Evolutionary conservation across 805 yeast species (phyloP), one percentile per base, ranked within the genome.

Genomic region (Zygosaccharomyces bailii): DNA sequence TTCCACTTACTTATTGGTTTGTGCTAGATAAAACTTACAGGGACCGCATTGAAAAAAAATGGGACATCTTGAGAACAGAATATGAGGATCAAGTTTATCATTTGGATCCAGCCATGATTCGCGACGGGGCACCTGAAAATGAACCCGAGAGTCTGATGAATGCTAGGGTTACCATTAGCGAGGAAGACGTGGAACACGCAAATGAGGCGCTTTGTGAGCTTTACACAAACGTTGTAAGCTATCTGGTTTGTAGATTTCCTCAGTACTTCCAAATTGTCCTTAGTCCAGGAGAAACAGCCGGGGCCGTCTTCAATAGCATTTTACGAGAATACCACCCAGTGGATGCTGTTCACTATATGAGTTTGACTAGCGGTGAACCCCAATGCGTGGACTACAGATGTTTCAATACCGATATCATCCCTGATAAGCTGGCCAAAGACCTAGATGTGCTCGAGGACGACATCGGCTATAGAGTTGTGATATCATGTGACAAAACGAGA

Each of bases 11-110:
- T 33, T 82, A 82, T 31, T 76, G 82, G 76, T 66, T 86, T 18
- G 64, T 78, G 24, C 60, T 86, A 3, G 93, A 86, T 46, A 65
- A 79, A 34, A 76, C 84, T 0, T 84, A 84, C 55, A 53, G 70
- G 42, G 61, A 69, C 3, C 63, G 69, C 34, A 73, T 78, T 13
- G 52, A 73, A 25, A 67, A 78, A 42, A 54, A 61, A 43, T 53
- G 60, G 61, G 46, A 60, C 9, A 45, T 53, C 30, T 39, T 53
- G 13, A 38, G 41, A 23, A 34, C 44, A 3, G 46, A 49, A 27
- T 53, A 53, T 41, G 45, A 41, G 29, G 55, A 53, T 40, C 51
- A 50, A 5, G 45, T 53, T 10, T 53, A 37, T 38, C 52, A 41
- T 39, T 33, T 50, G 23, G 57, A 53, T 34, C 56, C 56, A 1